phyloP scores from a whole-genome alignment of 192 early-diverging fungal genomes.

The Linderina pennispora region DNA sequence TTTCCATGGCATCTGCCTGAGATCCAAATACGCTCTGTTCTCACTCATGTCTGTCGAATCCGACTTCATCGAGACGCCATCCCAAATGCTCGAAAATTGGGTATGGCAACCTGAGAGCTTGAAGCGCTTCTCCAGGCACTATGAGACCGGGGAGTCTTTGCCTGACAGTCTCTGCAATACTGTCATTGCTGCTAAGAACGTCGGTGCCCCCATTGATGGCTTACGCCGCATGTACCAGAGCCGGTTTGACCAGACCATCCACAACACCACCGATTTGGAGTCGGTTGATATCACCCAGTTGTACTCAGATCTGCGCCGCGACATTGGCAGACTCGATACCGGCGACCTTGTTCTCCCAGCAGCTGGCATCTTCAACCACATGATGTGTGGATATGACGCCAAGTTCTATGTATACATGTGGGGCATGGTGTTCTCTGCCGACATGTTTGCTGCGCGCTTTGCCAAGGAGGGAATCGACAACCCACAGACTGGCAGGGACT shows the following conservation, averaged over 20 bases:
- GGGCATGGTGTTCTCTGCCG: slow-evolving; percentile 68
- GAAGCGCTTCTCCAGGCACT: slow-evolving; percentile 51
- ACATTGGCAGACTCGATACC: slow-evolving; percentile 3
- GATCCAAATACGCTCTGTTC: slow-evolving; percentile 57
- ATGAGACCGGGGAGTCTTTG: slow-evolving; percentile 54
- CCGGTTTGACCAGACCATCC: slow-evolving; percentile 60
- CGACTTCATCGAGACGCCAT: slow-evolving; percentile 79
- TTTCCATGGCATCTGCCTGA: slow-evolving; percentile 56
- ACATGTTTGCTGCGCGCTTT: slow-evolving; percentile 66
- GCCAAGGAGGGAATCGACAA: slow-evolving; percentile 50
- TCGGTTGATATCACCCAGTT: slow-evolving; percentile 16
- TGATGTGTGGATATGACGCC: slow-evolving; percentile 60
- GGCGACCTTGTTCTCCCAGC: slow-evolving; percentile 30
- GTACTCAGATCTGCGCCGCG: slow-evolving; percentile 24
- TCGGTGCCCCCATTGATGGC: slow-evolving; percentile 52
- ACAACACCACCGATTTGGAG: slow-evolving; percentile 43
- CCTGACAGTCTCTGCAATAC: slow-evolving; percentile 56
- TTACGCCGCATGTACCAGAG: slow-evolving; percentile 65
- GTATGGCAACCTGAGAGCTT: slow-evolving; percentile 51
- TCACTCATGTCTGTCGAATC: slow-evolving; percentile 58
- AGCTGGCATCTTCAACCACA: slow-evolving; percentile 49
- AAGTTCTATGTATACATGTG: slow-evolving; percentile 70
- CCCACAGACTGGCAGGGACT: slow-evolving; percentile 50
- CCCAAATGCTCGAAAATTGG: slow-evolving; percentile 79
- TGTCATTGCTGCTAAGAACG: slow-evolving; percentile 56